Evolutionary conservation across 2,329 filamentous ascomycete species (phyloP), one percentile per base, ranked within the genome.

Genomic region (Westerdykella sp.): DNA sequence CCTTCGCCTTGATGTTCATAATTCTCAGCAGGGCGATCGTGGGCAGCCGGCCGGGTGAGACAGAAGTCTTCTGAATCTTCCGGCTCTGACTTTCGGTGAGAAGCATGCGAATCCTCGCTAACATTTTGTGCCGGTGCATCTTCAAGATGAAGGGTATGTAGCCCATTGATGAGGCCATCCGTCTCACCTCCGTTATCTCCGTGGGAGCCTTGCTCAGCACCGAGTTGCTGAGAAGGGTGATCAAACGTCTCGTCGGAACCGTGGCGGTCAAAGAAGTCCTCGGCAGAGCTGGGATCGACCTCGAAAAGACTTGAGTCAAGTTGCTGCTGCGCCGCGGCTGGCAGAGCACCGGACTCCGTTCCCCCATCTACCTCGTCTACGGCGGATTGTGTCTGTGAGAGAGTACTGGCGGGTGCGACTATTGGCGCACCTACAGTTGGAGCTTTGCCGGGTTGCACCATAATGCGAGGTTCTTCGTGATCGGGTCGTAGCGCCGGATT

Each of bases 401-500:
- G 22, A 3, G 32, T 12, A 15, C 36, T 12, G 16, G 25, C 4
- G 36, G 41, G 12, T 18, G 41, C 12, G 38, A 25, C 25, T 39
- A 5, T 13, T 34, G 25, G n/a, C 28, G 21, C 16, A 18, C 6
- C 32, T 35, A 14, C n/a, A 12, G 13, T 13, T 35, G n/a, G 32
- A 28, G 12, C 7, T 15, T 14, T 14, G 35, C 47, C 16, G 39
- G 15, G 44, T 37, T 44, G 34, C 21, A 52, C 41, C 28, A 49
- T 37, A 39, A 22, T 44, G 22, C 42, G 37, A 22, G 53, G 44
- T 30, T 41, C 31, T 14, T 59, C 50, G 38, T 47, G 52, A 44
- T 77, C 70, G 31, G 72, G 70, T 56, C 74, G 66, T 47, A 76
- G 60, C 15, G 77, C 76, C 36, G 77, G 76, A 67, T 80, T 75